These are phyloP conservation scores for Exophiala sp. DNA, from an alignment of 2,329 filamentous ascomycete species.

Conservation along the genomic window DNA sequence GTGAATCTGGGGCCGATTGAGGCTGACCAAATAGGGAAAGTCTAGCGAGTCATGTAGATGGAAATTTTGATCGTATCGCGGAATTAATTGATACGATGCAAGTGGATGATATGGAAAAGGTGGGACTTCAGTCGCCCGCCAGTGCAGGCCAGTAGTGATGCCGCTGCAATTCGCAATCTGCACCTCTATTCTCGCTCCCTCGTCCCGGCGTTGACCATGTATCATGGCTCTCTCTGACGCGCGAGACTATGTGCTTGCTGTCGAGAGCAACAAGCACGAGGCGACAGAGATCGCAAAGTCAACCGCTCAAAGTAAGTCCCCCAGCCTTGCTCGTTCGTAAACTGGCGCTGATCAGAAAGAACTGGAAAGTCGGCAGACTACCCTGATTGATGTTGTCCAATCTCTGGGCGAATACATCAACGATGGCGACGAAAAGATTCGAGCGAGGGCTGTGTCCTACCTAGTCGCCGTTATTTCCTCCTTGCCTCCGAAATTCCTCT, in stretches of 20 bases:
- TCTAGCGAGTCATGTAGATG: background rate
- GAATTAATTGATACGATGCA: too few relatives aligned
- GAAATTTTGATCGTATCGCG: background rate
- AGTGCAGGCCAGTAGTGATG: slow-evolving; percentile 3
- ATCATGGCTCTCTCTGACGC: slow-evolving; percentile 40
- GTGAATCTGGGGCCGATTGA: too few relatives aligned
- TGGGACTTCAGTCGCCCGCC: background rate
- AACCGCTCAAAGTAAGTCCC: slow-evolving; percentile 39
- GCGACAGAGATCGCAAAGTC: slow-evolving; percentile 41
- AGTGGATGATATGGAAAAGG: background rate
- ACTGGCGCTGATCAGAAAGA: slow-evolving; percentile 37
- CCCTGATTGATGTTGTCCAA: slow-evolving; percentile 57
- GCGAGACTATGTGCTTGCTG: slow-evolving; percentile 45
- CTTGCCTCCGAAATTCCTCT: slow-evolving; percentile 51
- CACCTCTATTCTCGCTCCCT: background rate
- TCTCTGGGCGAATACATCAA: slow-evolving; percentile 62
- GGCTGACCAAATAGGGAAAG: background rate
- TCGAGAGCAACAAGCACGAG: slow-evolving; percentile 43
- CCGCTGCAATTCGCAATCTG: background rate
- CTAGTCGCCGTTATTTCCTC: slow-evolving; percentile 42
- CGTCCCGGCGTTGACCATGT: slow-evolving; percentile 15
- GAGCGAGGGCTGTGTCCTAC: slow-evolving; percentile 52
- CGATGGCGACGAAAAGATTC: slow-evolving; percentile 55
- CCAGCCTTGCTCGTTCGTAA: background rate
- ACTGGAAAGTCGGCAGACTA: slow-evolving; percentile 54